Percentiles rank a stretch among this genome's conserved stretches.
Evolutionary conservation across 345 rosid genomes (phyloP).

Genomic region (Salix exigua): DNA sequence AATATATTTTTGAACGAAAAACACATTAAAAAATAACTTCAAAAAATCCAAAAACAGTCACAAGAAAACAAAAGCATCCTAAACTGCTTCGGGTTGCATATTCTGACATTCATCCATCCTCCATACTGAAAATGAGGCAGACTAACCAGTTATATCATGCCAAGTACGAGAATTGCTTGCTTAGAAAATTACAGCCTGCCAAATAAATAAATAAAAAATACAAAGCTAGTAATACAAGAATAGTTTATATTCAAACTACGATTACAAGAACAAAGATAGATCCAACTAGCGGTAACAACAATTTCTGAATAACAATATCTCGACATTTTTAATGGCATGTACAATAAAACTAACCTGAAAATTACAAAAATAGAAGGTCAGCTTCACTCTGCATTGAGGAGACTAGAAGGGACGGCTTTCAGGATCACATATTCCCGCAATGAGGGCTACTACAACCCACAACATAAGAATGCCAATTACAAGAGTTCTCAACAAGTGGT

Average conservation of each 20-base stretch:
- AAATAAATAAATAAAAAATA: not conserved
- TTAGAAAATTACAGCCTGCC: not conserved
- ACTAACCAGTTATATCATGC: too few species aligned
- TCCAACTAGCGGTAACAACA: not conserved
- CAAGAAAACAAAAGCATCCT: too few species aligned
- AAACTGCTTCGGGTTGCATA: too few species aligned
- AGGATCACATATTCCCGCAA: conserved; percentile 56
- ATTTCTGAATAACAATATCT: too few species aligned
- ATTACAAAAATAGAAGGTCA: not conserved
- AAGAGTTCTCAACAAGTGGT: conserved; percentile 54
- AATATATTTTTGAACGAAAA: too few species aligned
- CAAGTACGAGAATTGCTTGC: too few species aligned
- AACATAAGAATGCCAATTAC: conserved; percentile 62
- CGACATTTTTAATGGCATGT: not conserved
- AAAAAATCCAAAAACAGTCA: too few species aligned
- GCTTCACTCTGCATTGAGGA: conserved; percentile 11
- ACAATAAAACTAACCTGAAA: not conserved
- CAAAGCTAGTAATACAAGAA: not conserved
- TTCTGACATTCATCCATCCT: too few species aligned
- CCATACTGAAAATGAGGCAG: too few species aligned
- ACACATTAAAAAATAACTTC: too few species aligned
- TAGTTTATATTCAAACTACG: not conserved
- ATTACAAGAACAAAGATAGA: not conserved
- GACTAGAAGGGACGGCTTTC: conserved; percentile 48
- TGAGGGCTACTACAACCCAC: conserved; percentile 49